These are phyloP conservation scores for Akanthomyces dipterigenus DNA, from an alignment of 2,329 filamentous ascomycete genomes.

Conservation along the genomic window DNA sequence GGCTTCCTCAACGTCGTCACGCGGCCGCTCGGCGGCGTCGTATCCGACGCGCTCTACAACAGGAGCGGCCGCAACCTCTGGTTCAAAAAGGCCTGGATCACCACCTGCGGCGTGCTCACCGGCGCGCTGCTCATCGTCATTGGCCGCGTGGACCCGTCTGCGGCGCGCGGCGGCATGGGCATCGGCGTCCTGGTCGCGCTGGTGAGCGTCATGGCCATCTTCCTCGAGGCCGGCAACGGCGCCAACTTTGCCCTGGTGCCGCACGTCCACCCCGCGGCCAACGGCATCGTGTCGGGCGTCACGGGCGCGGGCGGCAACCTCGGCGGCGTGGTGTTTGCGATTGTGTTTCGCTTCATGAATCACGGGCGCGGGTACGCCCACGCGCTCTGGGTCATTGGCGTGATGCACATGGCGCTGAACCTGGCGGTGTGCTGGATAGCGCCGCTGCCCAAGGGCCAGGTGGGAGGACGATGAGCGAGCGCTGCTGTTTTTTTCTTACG, in stretches of 20 bases:
- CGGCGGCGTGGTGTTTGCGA: slow-evolving; percentile 74
- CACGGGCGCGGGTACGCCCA: slow-evolving; percentile 59
- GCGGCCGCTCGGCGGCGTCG: slow-evolving; percentile 57
- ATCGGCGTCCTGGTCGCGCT: slow-evolving; percentile 65
- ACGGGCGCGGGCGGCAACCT: slow-evolving; percentile 78
- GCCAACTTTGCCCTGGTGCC: slow-evolving; percentile 82
- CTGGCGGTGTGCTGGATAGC: slow-evolving; percentile 51
- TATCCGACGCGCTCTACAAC: slow-evolving; percentile 45
- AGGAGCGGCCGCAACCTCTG: slow-evolving; percentile 27
- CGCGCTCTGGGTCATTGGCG: slow-evolving; percentile 76
- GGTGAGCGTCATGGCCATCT: slow-evolving; percentile 69
- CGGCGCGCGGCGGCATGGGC: slow-evolving; percentile 29
- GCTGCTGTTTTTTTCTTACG: slow-evolving; percentile 13
- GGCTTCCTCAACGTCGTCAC: slow-evolving; percentile 66
- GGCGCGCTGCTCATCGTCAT: slow-evolving; percentile 56
- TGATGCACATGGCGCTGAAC: slow-evolving; percentile 65
- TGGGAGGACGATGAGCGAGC: slow-evolving; percentile 17
- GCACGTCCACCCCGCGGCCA: slow-evolving; percentile 76
- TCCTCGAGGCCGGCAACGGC: slow-evolving; percentile 79
- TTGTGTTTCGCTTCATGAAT: slow-evolving; percentile 70
- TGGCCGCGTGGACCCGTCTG: slow-evolving; percentile 56
- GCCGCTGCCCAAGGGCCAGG: slow-evolving; percentile 45
- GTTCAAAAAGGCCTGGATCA: slow-evolving; percentile 41
- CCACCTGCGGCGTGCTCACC: slow-evolving; percentile 48
- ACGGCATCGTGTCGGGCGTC: slow-evolving; percentile 69